Base-by-base conservation (phyloP, 371 early-diverging fungal species). In the Circinella minor region DNA sequence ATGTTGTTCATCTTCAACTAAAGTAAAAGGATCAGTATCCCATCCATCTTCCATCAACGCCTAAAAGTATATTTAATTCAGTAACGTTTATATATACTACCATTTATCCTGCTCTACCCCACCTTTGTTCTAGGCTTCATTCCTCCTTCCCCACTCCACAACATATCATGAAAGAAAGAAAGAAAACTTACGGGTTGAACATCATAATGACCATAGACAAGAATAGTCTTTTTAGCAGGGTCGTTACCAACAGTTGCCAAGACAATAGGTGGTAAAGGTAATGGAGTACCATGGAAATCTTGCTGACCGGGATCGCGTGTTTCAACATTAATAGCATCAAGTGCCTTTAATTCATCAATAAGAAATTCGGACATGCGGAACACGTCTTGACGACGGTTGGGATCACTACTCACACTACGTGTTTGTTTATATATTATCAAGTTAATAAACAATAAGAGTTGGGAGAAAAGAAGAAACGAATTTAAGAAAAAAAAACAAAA, bases 41-140 rank as follows among this genome's bases (percentile, higher is more conserved):
- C 99, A 98, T n/a, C 99, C 99, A 78, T 98, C 99, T 71, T 90
- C 90, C 74, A 90, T 81, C 73, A 96, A 87, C 46, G 99, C 99
- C 81, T 86, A 71, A 57, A 13, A 18, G 6, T 57, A 10, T 7
- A 34, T n/a, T 4, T 34, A 1, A 34, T 18, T 27, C 4, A 27
- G 8, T 57, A 27, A 1, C 1, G 54, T 18, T 2, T 54, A 43
- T 43, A 27, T 0, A 27, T 43, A 43, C 11, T 11, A 43, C 11
- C 43, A 1, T 6, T 3, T 43, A 43, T 43, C 43, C 11, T 9
- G 1, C 3, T 3, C 43, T 43, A 2, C 11, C 43, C 43, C 11
- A 1, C 11, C 6, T 11, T 11, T 27, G 27, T 27, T 2, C 27
- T 27, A 2, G 27, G 27, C 27, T 27, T 27, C 2, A 27, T 27